Evolutionary conservation across 768 basidiomycete species (phyloP).

Genomic region (Phaeotremella fagi): DNA sequence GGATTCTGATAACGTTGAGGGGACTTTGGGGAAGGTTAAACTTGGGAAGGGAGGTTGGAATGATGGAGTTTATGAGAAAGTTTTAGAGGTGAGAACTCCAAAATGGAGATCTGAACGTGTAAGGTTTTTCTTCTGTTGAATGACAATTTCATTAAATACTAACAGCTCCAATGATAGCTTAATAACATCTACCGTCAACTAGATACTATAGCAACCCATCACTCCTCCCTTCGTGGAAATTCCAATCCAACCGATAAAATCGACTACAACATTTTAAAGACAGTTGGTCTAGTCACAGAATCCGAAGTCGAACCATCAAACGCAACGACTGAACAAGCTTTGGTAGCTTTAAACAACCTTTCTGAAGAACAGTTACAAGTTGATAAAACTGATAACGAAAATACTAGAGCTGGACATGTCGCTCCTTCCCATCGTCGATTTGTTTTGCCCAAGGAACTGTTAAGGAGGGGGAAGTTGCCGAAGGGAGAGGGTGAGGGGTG

Average conservation of each 20-base stretch:
- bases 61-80: constrained; percentile 33
- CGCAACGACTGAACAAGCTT: neutral
- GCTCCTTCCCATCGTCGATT: constrained; percentile 36
- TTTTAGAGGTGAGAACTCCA: constrained; percentile 45
- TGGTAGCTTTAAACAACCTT: neutral
- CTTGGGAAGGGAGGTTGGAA: constrained; percentile 25
- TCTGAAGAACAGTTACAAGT: neutral
- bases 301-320: neutral
- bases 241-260: neutral
- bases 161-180: constrained; percentile 17
- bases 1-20: neutral
- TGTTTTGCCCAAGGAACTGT: constrained; percentile 8
- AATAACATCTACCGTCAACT: constrained; percentile 30
- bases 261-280: neutral
- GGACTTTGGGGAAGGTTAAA: neutral
- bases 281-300: no score
- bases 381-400: neutral
- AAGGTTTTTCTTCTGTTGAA: constrained; percentile 6
- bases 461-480: constrained; percentile 16
- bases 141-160: no score
- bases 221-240: constrained; percentile 4
- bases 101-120: constrained; percentile 41
- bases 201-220: constrained; percentile 22
- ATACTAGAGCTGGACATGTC: constrained; percentile 24
- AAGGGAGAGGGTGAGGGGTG: constrained; percentile 24